Percentiles rank a stretch among this genome's conserved stretches.
Conservation (phyloP, 2,329 filamentous ascomycete genomes). For the Colletotrichum spaethianum region DNA sequence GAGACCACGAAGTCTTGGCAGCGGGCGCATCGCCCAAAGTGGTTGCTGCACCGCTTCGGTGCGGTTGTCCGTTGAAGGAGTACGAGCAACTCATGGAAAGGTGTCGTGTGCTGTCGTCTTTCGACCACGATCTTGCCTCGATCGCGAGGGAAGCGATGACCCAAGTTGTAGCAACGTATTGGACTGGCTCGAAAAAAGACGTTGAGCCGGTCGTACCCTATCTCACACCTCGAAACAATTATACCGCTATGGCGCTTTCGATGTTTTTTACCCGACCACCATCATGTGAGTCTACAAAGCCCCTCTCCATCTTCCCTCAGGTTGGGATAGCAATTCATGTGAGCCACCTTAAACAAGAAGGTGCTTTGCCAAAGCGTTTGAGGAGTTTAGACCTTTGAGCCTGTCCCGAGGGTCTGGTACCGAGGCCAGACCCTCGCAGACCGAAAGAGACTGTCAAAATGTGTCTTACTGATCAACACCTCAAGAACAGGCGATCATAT, state of each 20-base stretch:
- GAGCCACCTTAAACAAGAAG: neutral
- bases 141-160: neutral
- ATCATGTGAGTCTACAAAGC: neutral
- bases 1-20: conserved; percentile 15
- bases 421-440: neutral
- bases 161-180: neutral
- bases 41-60: conserved; percentile 11
- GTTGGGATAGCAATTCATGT: neutral
- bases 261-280: neutral
- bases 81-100: neutral
- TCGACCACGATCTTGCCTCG: neutral
- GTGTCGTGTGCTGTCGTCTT: neutral
- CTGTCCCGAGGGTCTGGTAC: neutral
- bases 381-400: neutral
- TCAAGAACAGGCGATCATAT: neutral
- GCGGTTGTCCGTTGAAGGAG: neutral
- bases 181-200: neutral
- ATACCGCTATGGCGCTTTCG: neutral
- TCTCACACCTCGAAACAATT: neutral
- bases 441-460: neutral
- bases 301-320: neutral
- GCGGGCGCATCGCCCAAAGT: conserved; percentile 9
- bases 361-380: neutral
- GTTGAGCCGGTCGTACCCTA: neutral
- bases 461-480: neutral